A percentile compares a stretch with the other conserved stretches of the same genome.
Conservation (phyloP, 257 asterid species). For the Ballota nigra region DNA sequence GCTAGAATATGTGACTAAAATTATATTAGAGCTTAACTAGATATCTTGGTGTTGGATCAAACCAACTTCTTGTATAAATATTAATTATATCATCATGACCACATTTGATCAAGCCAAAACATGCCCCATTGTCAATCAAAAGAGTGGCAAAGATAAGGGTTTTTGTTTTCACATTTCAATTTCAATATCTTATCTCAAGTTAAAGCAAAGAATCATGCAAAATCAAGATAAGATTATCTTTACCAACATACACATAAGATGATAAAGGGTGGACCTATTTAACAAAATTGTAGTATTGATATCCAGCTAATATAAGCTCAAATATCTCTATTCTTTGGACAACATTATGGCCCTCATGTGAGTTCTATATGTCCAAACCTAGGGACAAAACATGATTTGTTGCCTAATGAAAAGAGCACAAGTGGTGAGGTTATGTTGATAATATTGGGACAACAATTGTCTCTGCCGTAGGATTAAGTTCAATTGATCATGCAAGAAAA, state of each 20-base stretch:
- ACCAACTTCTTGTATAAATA: too few relatives aligned
- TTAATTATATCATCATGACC: too few relatives aligned
- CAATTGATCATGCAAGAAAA: conserved; percentile 15
- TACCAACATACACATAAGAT: conserved; percentile 22
- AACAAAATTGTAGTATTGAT: not conserved
- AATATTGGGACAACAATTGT: conserved; percentile 33
- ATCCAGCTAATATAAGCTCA: conserved; percentile 32
- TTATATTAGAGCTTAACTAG: too few relatives aligned
- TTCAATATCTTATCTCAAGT: conserved; percentile 35
- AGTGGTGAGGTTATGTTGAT: conserved; percentile 28
- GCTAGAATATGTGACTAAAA: too few relatives aligned
- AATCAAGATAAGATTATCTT: conserved; percentile 42
- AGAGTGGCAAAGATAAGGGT: conserved; percentile 31
- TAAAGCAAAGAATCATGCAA: conserved; percentile 18
- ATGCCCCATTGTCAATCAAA: conserved; percentile 34
- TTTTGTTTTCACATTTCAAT: conserved; percentile 17
- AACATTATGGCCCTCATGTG: conserved; percentile 28
- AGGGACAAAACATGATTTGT: conserved; percentile 28
- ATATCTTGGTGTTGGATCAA: too few relatives aligned
- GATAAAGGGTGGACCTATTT: conserved; percentile 33
- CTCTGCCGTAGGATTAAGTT: conserved; percentile 15
- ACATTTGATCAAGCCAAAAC: not conserved
- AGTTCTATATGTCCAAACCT: conserved; percentile 23
- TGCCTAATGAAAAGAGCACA: conserved; percentile 28
- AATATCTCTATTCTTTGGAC: conserved; percentile 22